These are phyloP conservation scores for Aspergillus awamori DNA, from an alignment of 2,329 filamentous ascomycete genomes.

Conservation along the genomic window DNA sequence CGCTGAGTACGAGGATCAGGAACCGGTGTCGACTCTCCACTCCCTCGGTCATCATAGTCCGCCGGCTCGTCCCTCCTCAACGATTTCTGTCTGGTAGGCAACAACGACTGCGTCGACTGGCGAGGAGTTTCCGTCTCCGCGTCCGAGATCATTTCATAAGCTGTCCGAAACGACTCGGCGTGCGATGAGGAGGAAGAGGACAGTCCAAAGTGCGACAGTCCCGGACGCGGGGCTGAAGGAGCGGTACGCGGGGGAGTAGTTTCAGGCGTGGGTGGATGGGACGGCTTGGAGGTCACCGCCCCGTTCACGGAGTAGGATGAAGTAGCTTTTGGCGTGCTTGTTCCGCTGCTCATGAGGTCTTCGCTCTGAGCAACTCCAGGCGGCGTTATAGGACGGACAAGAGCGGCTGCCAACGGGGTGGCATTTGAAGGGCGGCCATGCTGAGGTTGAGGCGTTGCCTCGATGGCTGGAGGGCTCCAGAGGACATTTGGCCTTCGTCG, in stretches of 20 bases:
- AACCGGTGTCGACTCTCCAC: conserved; percentile 1
- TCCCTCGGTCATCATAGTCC: conserved; percentile 7
- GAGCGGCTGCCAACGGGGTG: conserved; percentile 27
- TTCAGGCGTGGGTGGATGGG: conserved; percentile 74
- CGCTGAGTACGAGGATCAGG: conserved; percentile 1
- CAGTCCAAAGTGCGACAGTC: conserved; percentile 57
- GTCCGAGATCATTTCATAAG: conserved; percentile 65
- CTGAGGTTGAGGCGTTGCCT: conserved; percentile 28
- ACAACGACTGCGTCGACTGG: conserved; percentile 26
- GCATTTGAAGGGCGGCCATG: conserved; percentile 28
- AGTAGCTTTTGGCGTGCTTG: conserved; percentile 27
- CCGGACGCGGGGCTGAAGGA: conserved; percentile 36
- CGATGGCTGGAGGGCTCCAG: conserved; percentile 26
- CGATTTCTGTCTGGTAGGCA: conserved; percentile 24
- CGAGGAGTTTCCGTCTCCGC: conserved; percentile 54
- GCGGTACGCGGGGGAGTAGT: conserved; percentile 67
- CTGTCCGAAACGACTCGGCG: conserved; percentile 72
- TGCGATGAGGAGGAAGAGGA: conserved; percentile 59
- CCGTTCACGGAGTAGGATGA: conserved; percentile 29
- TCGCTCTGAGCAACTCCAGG: conserved; percentile 35
- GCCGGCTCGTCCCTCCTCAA: conserved; percentile 29
- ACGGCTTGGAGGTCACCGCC: conserved; percentile 62
- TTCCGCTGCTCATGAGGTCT: conserved; percentile 19
- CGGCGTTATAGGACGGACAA: conserved; percentile 43
- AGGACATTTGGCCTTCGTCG: conserved; percentile 39